phyloP scores from a whole-genome alignment of 306 rosid species.

The Cucurbita pepo region DNA sequence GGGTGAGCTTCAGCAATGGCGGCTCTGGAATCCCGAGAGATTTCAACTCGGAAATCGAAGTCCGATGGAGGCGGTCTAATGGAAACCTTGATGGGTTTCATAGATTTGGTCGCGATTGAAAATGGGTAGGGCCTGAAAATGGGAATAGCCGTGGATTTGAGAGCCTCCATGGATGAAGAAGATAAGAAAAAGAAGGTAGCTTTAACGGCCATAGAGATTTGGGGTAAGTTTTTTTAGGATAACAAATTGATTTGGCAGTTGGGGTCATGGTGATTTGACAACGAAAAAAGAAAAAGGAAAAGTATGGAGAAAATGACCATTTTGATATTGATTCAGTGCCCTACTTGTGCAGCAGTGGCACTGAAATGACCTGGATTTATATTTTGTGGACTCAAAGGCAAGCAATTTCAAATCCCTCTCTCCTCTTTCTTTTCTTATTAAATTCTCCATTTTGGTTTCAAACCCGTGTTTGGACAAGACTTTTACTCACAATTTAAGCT shows the following conservation, averaged over 20 bases:
- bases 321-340: conserved; percentile 1
- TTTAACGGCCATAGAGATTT: not conserved
- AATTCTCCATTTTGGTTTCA: not conserved
- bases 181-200: not conserved
- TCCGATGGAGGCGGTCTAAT: conserved; percentile 53
- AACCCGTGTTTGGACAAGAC: not conserved
- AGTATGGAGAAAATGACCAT: not conserved
- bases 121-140: conserved; percentile 32
- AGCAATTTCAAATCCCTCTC: not conserved
- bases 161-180: conserved; percentile 30
- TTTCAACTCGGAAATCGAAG: conserved; percentile 55
- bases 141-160: conserved; percentile 35
- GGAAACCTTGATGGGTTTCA: conserved; percentile 30
- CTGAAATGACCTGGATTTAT: not conserved
- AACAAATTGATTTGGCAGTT: not conserved
- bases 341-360: not conserved
- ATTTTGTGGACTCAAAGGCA: no score
- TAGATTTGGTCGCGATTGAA: conserved; percentile 8
- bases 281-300: not conserved
- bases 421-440: not conserved
- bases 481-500: not conserved
- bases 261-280: not conserved
- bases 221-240: not conserved
- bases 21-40: conserved; percentile 33
- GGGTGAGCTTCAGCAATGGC: conserved; percentile 52